These are phyloP conservation scores for Nigrospora sphaerica DNA, from an alignment of 2,329 filamentous ascomycete genomes.

Conservation along the genomic window DNA sequence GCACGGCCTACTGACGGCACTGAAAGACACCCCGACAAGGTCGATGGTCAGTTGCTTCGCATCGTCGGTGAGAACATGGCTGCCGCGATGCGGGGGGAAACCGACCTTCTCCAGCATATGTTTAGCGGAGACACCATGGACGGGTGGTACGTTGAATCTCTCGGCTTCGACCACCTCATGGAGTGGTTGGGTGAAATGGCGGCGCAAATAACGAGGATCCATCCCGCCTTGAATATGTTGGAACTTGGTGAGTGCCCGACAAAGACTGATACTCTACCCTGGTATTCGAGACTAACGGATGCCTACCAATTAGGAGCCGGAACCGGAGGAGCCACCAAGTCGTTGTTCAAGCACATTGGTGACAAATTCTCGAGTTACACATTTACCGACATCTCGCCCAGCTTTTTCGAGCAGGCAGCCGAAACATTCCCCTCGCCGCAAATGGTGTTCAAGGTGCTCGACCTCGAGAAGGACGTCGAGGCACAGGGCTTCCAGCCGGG, in stretches of 20 bases:
- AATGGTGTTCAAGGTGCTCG: slow-evolving; percentile 22
- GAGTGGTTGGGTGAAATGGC: slow-evolving; percentile 16
- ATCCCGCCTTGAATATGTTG: slow-evolving; percentile 26
- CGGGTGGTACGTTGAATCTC: slow-evolving; percentile 16
- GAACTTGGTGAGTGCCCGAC: slow-evolving; percentile 31
- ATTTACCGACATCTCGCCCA: slow-evolving; percentile 33
- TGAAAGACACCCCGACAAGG: slow-evolving; percentile 13
- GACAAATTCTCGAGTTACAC: slow-evolving; percentile 28
- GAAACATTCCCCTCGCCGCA: slow-evolving; percentile 8
- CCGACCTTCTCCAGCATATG: slow-evolving; percentile 18
- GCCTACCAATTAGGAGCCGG: too few species aligned
- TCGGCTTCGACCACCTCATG: slow-evolving; percentile 19
- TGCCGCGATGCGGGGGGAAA: slow-evolving; percentile 12
- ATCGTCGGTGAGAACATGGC: neutral
- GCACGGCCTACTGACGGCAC: too few species aligned
- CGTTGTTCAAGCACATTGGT: slow-evolving; percentile 22
- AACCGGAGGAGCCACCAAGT: slow-evolving; percentile 29
- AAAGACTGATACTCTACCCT: too few species aligned
- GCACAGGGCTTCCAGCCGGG: slow-evolving; percentile 20
- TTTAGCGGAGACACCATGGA: slow-evolving; percentile 12
- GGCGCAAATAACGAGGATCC: slow-evolving; percentile 20
- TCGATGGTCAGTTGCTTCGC: neutral
- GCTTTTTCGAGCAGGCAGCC: slow-evolving; percentile 26
- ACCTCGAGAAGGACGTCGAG: slow-evolving; percentile 19
- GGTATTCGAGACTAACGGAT: too few species aligned